Percentiles rank a stretch among this genome's conserved stretches.
Conservation (phyloP, 2,329 filamentous ascomycete species). For the Aspergillus ruber region DNA sequence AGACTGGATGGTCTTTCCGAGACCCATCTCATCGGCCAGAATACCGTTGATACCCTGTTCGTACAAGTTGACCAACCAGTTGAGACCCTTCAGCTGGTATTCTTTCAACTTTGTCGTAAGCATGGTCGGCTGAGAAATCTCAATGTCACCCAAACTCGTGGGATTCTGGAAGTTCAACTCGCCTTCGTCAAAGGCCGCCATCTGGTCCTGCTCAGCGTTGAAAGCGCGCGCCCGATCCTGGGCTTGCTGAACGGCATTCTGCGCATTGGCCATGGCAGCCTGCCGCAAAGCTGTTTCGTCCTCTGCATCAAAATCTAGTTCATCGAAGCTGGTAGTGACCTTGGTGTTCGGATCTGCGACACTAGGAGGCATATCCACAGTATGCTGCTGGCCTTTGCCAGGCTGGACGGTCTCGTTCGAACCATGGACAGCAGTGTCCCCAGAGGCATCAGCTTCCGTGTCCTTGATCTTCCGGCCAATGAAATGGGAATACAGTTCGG, state of each 20-base stretch:
- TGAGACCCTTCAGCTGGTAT: slow-evolving; percentile 97
- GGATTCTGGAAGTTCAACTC: slow-evolving; percentile 99
- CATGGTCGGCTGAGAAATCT: slow-evolving; percentile 90
- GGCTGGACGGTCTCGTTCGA: slow-evolving; percentile 40
- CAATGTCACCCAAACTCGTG: slow-evolving; percentile 85
- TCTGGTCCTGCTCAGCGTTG: slow-evolving; percentile 58
- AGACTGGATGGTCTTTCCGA: slow-evolving; percentile 97
- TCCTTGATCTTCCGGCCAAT: slow-evolving; percentile 99
- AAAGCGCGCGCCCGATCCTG: slow-evolving; percentile 90
- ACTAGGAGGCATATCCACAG: slow-evolving; percentile 43
- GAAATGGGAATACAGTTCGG: slow-evolving; percentile 97
- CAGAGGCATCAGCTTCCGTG: slow-evolving; percentile 87
- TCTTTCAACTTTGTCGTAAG: slow-evolving; percentile 93
- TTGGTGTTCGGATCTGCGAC: slow-evolving; percentile 53
- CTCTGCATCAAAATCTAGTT: slow-evolving; percentile 91
- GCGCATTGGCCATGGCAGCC: slow-evolving; percentile 90
- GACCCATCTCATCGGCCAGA: slow-evolving; percentile 97
- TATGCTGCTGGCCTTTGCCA: slow-evolving; percentile 32
- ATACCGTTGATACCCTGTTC: slow-evolving; percentile 99
- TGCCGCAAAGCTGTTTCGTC: slow-evolving; percentile 75
- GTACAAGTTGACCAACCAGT: slow-evolving; percentile 98
- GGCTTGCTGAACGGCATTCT: slow-evolving; percentile 90
- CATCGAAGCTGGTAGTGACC: slow-evolving; percentile 90
- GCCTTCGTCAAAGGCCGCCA: slow-evolving; percentile 77
- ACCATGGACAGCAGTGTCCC: slow-evolving; percentile 64